Evolutionary conservation across 1,284 basidiomycete species (phyloP).

Genomic region (Erythrobasidium hasegawianum): DNA sequence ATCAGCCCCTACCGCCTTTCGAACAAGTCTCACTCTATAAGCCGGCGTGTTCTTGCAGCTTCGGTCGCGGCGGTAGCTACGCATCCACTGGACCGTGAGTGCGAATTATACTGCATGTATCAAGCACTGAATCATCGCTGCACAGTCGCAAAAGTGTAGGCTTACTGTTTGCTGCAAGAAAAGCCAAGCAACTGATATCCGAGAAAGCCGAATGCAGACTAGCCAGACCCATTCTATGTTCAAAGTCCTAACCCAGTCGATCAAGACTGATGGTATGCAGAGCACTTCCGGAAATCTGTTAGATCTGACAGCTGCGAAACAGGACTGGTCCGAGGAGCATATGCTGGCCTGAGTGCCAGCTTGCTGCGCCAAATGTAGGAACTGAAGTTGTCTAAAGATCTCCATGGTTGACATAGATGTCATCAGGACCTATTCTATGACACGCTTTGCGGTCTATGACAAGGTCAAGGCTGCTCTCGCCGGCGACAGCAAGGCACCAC

Average conservation of each 20-base stretch:
- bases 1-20: background rate
- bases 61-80: conserved; percentile 32
- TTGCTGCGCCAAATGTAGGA: conserved; percentile 76
- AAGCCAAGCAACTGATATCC: no score
- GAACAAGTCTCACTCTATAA: background rate
- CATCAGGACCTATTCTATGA: conserved; percentile 65
- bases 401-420: background rate
- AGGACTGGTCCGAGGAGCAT: conserved; percentile 43
- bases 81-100: conserved; percentile 45
- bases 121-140: background rate
- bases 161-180: no score
- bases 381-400: background rate
- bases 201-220: conserved; percentile 44
- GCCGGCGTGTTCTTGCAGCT: background rate
- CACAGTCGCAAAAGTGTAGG: background rate
- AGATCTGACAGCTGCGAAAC: background rate
- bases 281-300: no score
- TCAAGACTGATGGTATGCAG: conserved; percentile 39
- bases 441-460: conserved; percentile 89
- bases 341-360: conserved; percentile 72
- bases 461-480: conserved; percentile 74
- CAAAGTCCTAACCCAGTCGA: conserved; percentile 34
- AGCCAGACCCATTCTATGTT: conserved; percentile 40
- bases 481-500: conserved; percentile 45
- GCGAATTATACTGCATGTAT: background rate